A percentile compares a stretch with the other conserved stretches of the same genome.
Conservation (phyloP, 2,329 filamentous ascomycete genomes). For the Aspergillus tubingensis region DNA sequence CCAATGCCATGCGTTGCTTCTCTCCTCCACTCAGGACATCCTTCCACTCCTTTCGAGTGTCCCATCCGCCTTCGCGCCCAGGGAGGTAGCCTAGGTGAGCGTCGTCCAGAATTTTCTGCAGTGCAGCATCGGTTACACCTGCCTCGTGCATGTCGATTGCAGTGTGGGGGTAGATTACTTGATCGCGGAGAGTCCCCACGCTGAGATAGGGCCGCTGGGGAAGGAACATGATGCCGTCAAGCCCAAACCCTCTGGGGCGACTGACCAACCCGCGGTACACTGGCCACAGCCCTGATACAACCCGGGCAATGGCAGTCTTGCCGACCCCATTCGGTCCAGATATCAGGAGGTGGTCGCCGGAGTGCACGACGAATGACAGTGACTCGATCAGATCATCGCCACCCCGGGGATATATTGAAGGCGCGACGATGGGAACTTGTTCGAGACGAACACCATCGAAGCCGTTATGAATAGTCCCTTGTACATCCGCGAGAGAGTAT, state of each 20-base stretch:
- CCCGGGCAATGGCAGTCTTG: slow-evolving; percentile 83
- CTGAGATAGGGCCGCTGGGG: slow-evolving; percentile 91
- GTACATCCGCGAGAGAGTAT: slow-evolving; percentile 86
- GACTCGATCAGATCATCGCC: slow-evolving; percentile 90
- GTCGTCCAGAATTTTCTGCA: slow-evolving; percentile 76
- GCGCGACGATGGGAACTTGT: slow-evolving; percentile 89
- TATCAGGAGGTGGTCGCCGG: slow-evolving; percentile 90
- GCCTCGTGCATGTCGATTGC: slow-evolving; percentile 90
- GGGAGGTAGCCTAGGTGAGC: slow-evolving; percentile 86
- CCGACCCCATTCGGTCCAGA: slow-evolving; percentile 94
- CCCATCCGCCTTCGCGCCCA: slow-evolving; percentile 91
- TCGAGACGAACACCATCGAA: slow-evolving; percentile 94
- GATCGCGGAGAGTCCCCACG: slow-evolving; percentile 88
- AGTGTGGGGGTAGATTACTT: slow-evolving; percentile 96
- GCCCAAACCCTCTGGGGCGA: slow-evolving; percentile 74
- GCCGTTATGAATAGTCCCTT: slow-evolving; percentile 90
- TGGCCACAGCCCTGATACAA: slow-evolving; percentile 92
- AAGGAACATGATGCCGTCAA: slow-evolving; percentile 97
- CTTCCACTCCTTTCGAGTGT: slow-evolving; percentile 97
- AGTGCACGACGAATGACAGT: slow-evolving; percentile 83
- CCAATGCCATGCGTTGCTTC: slow-evolving; percentile 93
- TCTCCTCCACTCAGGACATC: slow-evolving; percentile 96
- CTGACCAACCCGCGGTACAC: slow-evolving; percentile 91
- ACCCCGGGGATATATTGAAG: slow-evolving; percentile 81
- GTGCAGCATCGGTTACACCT: slow-evolving; percentile 73